A percentile compares a stretch with the other conserved stretches of the same genome.
Evolutionary conservation across 1,139 yeast species (phyloP).

Genomic region (Pichia inconspicua): DNA sequence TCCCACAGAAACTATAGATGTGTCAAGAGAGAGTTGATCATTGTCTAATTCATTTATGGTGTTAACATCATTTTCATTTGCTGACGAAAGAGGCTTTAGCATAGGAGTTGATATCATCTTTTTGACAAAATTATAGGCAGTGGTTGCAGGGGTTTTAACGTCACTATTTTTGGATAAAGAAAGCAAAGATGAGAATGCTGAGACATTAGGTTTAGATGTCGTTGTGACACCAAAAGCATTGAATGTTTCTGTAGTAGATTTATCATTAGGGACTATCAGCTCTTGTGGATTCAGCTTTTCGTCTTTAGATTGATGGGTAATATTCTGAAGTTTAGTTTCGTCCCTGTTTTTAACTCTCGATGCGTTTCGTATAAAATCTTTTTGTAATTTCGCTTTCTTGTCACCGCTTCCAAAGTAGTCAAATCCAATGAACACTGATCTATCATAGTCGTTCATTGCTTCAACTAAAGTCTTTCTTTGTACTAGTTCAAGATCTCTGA

Average conservation of each 20-base stretch:
- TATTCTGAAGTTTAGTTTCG: background rate
- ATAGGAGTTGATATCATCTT: slow-evolving; percentile 27
- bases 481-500: slow-evolving; percentile 41
- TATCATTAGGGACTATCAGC: slow-evolving; percentile 15
- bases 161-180: slow-evolving; percentile 22
- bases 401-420: background rate
- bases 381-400: background rate
- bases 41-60: background rate
- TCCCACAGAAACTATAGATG: background rate
- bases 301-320: background rate
- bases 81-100: slow-evolving; percentile 15
- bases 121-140: slow-evolving; percentile 25
- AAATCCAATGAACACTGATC: slow-evolving; percentile 34
- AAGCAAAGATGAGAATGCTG: slow-evolving; percentile 27
- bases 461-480: slow-evolving; percentile 31
- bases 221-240: slow-evolving; percentile 28
- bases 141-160: slow-evolving; percentile 16
- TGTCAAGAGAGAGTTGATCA: slow-evolving; percentile 2
- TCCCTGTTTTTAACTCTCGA: background rate
- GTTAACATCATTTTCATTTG: background rate
- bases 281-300: slow-evolving; percentile 20
- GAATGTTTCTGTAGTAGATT: slow-evolving; percentile 25
- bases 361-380: background rate
- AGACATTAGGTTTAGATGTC: slow-evolving; percentile 27
- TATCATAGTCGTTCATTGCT: slow-evolving; percentile 56